These are phyloP conservation scores for Neurospora crassa DNA, from an alignment of 2,329 filamentous ascomycete genomes.

Conservation along the genomic window DNA sequence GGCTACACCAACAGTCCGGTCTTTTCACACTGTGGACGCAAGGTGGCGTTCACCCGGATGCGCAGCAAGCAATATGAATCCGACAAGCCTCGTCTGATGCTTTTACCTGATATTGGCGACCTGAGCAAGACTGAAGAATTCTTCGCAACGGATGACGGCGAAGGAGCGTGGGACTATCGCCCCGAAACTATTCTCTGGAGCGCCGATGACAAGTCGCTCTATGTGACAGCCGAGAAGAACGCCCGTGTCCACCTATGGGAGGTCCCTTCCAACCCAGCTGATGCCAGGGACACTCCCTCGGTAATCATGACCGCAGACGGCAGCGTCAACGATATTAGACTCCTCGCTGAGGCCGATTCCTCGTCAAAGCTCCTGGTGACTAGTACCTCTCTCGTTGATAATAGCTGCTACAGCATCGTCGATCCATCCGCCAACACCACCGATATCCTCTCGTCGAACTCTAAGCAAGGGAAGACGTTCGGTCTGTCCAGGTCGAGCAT, in stretches of 20 bases:
- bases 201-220: slow-evolving; percentile 51
- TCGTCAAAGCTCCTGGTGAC: slow-evolving; percentile 49
- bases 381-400: slow-evolving; percentile 62
- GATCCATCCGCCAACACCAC: slow-evolving; percentile 31
- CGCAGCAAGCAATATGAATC: slow-evolving; percentile 67
- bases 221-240: slow-evolving; percentile 63
- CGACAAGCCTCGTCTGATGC: slow-evolving; percentile 61
- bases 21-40: slow-evolving; percentile 64
- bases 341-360: slow-evolving; percentile 36
- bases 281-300: slow-evolving; percentile 38
- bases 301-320: slow-evolving; percentile 41
- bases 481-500: slow-evolving; percentile 56
- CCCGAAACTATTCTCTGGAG: slow-evolving; percentile 50
- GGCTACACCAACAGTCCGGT: slow-evolving; percentile 59
- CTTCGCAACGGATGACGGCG: slow-evolving; percentile 51
- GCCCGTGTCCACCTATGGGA: slow-evolving; percentile 54
- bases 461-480: slow-evolving; percentile 55
- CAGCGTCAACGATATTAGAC: slow-evolving; percentile 42
- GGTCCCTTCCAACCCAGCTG: slow-evolving; percentile 44
- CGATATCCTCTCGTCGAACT: slow-evolving; percentile 50
- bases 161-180: slow-evolving; percentile 51
- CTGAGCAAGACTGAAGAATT: slow-evolving; percentile 49
- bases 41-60: slow-evolving; percentile 74
- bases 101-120: slow-evolving; percentile 52
- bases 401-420: slow-evolving; percentile 56